A percentile compares a stretch with the other conserved stretches of the same genome.
phyloP scores from a whole-genome alignment of 257 asterid species.

The Nemophila menziesii region DNA sequence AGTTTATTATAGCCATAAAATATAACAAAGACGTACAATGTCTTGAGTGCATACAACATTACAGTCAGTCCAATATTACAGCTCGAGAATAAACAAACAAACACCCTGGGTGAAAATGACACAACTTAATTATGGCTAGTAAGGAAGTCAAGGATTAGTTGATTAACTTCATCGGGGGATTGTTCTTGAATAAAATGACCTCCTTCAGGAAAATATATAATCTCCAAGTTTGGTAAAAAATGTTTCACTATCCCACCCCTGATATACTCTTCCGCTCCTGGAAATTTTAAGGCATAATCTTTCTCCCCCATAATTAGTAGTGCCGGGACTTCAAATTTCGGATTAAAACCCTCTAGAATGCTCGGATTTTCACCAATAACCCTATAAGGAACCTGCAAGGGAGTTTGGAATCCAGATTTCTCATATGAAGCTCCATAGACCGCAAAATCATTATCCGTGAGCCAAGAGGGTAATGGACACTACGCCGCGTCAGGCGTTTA shows the following conservation, averaged over 20 bases:
- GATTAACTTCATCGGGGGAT: conserved; percentile 37
- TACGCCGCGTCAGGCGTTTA: too few relatives aligned
- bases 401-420: conserved; percentile 50
- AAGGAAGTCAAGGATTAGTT: too few relatives aligned
- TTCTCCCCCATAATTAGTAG: conserved; percentile 49
- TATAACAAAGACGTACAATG: too few relatives aligned
- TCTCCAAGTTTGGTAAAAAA: conserved; percentile 45
- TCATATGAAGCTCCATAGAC: conserved; percentile 39
- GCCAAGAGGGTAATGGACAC: conserved; percentile 51
- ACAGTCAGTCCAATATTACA: too few relatives aligned
- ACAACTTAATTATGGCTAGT: too few relatives aligned
- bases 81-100: too few relatives aligned
- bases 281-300: conserved; percentile 41
- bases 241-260: conserved; percentile 26
- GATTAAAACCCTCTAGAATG: neutral
- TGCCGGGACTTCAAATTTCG: conserved; percentile 28
- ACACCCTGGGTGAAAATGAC: too few relatives aligned
- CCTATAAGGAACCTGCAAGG: conserved; percentile 58
- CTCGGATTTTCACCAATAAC: too few relatives aligned
- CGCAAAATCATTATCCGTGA: conserved; percentile 42
- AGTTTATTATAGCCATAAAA: too few relatives aligned
- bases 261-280: conserved; percentile 38
- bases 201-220: conserved; percentile 44
- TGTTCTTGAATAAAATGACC: conserved; percentile 69
- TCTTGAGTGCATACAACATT: too few relatives aligned